These are phyloP conservation scores for Cyclospora cayetanensis DNA, from an alignment of 169 alveolate genomes.

Conservation along the genomic window DNA sequence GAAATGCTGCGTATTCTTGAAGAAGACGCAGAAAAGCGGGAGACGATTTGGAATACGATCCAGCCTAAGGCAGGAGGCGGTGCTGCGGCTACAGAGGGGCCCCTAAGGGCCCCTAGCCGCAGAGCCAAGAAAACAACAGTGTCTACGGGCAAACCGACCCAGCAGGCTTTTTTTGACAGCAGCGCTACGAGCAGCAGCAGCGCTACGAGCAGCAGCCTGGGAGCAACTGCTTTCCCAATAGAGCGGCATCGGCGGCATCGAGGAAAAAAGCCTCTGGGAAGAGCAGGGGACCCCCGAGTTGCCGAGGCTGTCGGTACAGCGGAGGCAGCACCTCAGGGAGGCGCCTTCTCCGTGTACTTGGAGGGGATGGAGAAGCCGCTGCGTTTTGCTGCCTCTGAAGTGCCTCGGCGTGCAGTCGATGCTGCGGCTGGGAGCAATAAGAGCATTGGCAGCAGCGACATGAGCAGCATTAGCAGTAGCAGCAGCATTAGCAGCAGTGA, in stretches of 20 bases:
- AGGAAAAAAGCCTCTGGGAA: not conserved
- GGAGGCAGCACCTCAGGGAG: not conserved
- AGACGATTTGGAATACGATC: slow-evolving; percentile 4
- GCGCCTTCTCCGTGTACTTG: not conserved
- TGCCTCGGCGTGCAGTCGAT: not conserved
- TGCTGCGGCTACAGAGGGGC: slow-evolving; percentile 15
- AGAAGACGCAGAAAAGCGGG: not conserved
- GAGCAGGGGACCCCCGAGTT: not conserved
- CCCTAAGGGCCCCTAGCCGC: not conserved
- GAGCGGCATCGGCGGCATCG: not conserved
- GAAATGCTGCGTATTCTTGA: not conserved
- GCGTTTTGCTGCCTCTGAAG: slow-evolving; percentile 20
- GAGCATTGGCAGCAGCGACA: not conserved
- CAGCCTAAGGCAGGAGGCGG: slow-evolving; percentile 11
- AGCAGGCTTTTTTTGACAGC: not conserved
- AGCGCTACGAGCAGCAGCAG: slow-evolving; percentile 25
- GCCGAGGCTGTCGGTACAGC: not conserved
- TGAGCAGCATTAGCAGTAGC: not conserved
- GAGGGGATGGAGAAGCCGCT: slow-evolving; percentile 51
- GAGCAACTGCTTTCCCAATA: slow-evolving; percentile 31
- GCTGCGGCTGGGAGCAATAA: not conserved
- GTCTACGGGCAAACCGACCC: not conserved
- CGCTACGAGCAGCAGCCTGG: slow-evolving; percentile 14
- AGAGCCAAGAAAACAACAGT: not conserved
- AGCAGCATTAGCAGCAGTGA: not conserved